Evolutionary conservation across 106 monocot genomes (phyloP), one percentile per base, ranked within the genome.

Genomic region (Dendrobium catenatum): DNA sequence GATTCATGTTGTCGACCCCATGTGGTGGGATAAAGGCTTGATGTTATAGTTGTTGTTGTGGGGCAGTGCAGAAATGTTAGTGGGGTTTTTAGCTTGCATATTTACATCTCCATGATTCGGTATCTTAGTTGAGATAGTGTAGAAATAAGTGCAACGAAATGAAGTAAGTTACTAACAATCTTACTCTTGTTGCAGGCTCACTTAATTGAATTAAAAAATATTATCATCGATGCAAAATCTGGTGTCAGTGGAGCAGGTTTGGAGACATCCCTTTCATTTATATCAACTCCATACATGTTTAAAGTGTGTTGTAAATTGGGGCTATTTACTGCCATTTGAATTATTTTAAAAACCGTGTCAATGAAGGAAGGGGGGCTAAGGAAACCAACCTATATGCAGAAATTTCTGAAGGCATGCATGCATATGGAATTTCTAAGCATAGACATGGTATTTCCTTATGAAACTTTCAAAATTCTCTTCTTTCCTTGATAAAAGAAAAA

Each of bases 191-290:
- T 37, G 81, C 87, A 99, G 99, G 90, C 86, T 77, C 80, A 80
- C 55, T 84, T 95, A 61, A 89, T 95, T 81, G 86, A 90, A 78
- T 27, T 85, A 77, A 84, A 68, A 82, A 95, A 93, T 85, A 95
- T 99, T 61, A 99, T 91, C 72, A 99, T 99, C 68, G 99, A 95
- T 93, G 87, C 99, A 80, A 99, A 99, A 85, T 95, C 95, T 82
- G 99, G 93, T 83, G 91, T 99, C 64, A 99, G 95, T 82, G 95
- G 99, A 43, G 95, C 99, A 91, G 99, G 99, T 93, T 77, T 81
- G 87, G 9, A 68, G 79, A 73, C 2, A 56, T 33, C 4, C 0
- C 81, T 78, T 42, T 46, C 15, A 20, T 44, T 76, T 74, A 0
- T 20, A 46, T 77, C 37, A 72, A 42, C 22, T 51, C 3, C 81